Conservation (phyloP, 345 rosid genomes). For the Populus tremula region DNA sequence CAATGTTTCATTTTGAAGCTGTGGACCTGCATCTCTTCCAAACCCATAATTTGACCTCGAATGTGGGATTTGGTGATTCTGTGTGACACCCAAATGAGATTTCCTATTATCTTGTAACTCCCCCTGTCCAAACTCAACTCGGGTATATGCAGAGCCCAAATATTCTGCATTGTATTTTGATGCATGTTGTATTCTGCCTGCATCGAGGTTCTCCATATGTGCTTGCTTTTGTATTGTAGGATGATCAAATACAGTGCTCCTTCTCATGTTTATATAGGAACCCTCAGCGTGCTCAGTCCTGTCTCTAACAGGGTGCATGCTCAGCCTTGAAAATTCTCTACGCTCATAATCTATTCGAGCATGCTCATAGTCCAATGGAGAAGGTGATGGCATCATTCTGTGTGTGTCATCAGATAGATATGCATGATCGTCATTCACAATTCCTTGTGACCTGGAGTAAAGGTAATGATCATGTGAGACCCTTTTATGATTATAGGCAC, state of each 20-base stretch:
- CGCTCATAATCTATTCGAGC: slow-evolving; percentile 26
- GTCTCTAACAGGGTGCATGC: slow-evolving; percentile 29
- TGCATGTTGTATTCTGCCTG: slow-evolving; percentile 29
- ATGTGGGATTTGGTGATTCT: slow-evolving; percentile 32
- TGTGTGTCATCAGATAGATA: slow-evolving; percentile 32
- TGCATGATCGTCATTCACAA: slow-evolving; percentile 27
- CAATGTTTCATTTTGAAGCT: slow-evolving; percentile 33
- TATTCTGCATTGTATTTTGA: slow-evolving; percentile 32
- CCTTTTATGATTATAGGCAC: slow-evolving; percentile 27
- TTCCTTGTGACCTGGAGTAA: slow-evolving; percentile 31
- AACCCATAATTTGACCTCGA: slow-evolving; percentile 39
- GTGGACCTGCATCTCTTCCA: slow-evolving; percentile 40
- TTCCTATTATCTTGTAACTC: slow-evolving; percentile 27
- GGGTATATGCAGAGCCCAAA: slow-evolving; percentile 29
- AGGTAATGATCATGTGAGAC: slow-evolving; percentile 33
- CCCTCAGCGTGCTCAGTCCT: slow-evolving; percentile 33
- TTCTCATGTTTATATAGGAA: slow-evolving; percentile 34
- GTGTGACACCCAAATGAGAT: slow-evolving; percentile 24
- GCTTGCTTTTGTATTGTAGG: slow-evolving; percentile 26
- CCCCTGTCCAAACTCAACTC: slow-evolving; percentile 32
- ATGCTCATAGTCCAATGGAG: slow-evolving; percentile 34
- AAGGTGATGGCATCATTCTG: slow-evolving; percentile 28
- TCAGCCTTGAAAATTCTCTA: slow-evolving; percentile 37
- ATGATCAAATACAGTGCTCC: slow-evolving; percentile 28
- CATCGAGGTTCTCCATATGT: slow-evolving; percentile 29